Evolutionary conservation across 139 green algal species (phyloP).

Genomic region (Trebouxia sp.): DNA sequence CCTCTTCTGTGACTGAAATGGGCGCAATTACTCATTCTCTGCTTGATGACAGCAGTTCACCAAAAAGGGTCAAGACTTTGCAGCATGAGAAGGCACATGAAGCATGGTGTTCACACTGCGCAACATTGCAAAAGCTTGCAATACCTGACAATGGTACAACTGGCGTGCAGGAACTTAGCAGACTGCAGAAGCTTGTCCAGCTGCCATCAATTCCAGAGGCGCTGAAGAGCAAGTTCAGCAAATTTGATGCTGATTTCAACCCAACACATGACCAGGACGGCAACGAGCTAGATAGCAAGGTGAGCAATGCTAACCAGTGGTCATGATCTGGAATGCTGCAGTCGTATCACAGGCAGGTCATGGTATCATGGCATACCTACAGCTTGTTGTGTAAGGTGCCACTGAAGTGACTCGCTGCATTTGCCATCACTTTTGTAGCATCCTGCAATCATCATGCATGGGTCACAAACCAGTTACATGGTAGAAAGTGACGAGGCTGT

Average conservation of each 20-base stretch:
- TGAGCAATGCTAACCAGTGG: background rate
- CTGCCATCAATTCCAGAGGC: constrained; percentile 42
- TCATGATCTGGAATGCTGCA: background rate
- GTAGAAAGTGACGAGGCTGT: background rate
- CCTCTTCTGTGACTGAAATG: too few relatives aligned
- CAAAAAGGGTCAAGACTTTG: too few relatives aligned
- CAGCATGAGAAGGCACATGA: too few relatives aligned
- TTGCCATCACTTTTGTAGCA: too few relatives aligned
- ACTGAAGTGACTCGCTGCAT: too few relatives aligned
- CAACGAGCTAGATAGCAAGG: constrained; percentile 74
- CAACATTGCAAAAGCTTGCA: too few relatives aligned
- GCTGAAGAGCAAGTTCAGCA: constrained; percentile 71
- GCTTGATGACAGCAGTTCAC: too few relatives aligned
- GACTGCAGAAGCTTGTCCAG: constrained; percentile 56
- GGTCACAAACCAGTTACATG: background rate
- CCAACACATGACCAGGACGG: constrained; percentile 85
- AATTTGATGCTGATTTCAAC: constrained; percentile 70
- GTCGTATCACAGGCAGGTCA: background rate
- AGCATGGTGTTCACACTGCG: too few relatives aligned
- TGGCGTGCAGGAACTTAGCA: constrained; percentile 47
- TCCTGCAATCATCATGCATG: background rate
- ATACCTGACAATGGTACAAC: background rate
- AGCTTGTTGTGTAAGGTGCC: too few relatives aligned
- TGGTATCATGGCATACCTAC: background rate
- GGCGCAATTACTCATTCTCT: too few relatives aligned